Conservation (phyloP, 2,329 filamentous ascomycete genomes). For the Nemania sp. region DNA sequence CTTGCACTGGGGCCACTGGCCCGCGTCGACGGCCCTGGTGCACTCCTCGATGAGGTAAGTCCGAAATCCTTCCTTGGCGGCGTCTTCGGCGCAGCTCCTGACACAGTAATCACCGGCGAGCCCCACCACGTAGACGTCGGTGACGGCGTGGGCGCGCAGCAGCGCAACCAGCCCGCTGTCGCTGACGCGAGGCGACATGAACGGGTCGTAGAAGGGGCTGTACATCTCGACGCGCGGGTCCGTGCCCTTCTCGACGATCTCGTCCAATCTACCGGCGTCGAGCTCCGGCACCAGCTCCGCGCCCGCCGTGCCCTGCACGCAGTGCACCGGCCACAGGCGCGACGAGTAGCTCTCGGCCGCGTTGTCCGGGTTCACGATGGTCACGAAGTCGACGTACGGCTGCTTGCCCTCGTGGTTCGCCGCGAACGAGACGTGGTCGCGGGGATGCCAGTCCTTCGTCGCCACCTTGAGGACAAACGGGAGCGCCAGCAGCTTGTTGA, state of each 20-base stretch:
- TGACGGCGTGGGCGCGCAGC: constrained; percentile 63
- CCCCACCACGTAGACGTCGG: constrained; percentile 84
- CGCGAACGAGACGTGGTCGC: constrained; percentile 85
- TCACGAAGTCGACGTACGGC: constrained; percentile 69
- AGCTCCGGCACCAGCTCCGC: constrained; percentile 76
- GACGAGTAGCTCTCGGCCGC: constrained; percentile 65
- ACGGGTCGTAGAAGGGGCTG: constrained; percentile 84
- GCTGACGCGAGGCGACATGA: constrained; percentile 61
- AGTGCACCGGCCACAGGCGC: constrained; percentile 88
- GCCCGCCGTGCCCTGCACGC: constrained; percentile 75
- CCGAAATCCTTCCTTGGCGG: constrained; percentile 73
- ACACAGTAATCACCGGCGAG: constrained; percentile 92
- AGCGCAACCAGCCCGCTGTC: constrained; percentile 66
- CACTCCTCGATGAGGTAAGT: constrained; percentile 80
- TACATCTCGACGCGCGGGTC: constrained; percentile 86
- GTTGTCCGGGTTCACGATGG: constrained; percentile 70
- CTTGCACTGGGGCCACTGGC: constrained; percentile 59
- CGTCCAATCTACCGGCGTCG: constrained; percentile 61
- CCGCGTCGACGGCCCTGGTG: constrained; percentile 71
- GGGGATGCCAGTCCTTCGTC: constrained; percentile 92
- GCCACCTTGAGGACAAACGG: constrained; percentile 76
- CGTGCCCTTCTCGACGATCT: constrained; percentile 77
- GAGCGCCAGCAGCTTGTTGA: constrained; percentile 77
- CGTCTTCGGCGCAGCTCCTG: constrained; percentile 77
- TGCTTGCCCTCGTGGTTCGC: constrained; percentile 70